phyloP scores from a whole-genome alignment of 768 basidiomycete genomes.

The Lentinula raphanica region DNA sequence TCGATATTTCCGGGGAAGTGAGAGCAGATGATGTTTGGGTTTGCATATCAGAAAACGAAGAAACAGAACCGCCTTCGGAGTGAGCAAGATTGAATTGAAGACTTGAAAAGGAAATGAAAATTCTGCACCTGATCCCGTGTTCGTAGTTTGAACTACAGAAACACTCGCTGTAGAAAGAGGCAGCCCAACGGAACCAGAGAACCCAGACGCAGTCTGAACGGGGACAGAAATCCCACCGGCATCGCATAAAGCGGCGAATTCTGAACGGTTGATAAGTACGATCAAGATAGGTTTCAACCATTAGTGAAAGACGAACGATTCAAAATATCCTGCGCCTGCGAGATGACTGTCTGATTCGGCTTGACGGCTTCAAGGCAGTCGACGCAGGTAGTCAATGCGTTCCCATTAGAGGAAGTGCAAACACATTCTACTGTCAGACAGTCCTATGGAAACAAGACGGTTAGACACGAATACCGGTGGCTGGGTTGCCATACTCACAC shows the following conservation, averaged over 20 bases:
- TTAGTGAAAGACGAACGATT: neutral
- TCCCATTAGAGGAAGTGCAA: neutral
- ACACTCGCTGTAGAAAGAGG: neutral
- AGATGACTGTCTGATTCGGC: neutral
- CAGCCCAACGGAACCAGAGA: slow-evolving; percentile 1
- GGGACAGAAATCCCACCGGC: neutral
- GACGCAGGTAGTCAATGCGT: neutral
- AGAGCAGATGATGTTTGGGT: neutral
- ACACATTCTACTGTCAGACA: slow-evolving; percentile 4
- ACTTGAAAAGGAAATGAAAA: neutral
- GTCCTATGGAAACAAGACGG: neutral
- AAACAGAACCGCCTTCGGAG: neutral
- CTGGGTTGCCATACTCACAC: neutral
- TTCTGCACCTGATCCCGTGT: neutral
- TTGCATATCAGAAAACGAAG: neutral
- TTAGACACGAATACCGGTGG: neutral
- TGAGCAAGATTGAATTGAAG: neutral
- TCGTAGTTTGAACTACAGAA: neutral
- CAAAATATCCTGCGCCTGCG: slow-evolving; percentile 4
- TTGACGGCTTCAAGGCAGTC: slow-evolving; percentile 6
- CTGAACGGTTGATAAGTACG: neutral
- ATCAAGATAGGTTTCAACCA: neutral
- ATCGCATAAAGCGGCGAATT: slow-evolving; percentile 3
- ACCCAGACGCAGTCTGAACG: slow-evolving; percentile 7
- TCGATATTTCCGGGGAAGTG: neutral